Evolutionary conservation across 148 eudicot genomes (phyloP).

Genomic region (Linanthus parryae): DNA sequence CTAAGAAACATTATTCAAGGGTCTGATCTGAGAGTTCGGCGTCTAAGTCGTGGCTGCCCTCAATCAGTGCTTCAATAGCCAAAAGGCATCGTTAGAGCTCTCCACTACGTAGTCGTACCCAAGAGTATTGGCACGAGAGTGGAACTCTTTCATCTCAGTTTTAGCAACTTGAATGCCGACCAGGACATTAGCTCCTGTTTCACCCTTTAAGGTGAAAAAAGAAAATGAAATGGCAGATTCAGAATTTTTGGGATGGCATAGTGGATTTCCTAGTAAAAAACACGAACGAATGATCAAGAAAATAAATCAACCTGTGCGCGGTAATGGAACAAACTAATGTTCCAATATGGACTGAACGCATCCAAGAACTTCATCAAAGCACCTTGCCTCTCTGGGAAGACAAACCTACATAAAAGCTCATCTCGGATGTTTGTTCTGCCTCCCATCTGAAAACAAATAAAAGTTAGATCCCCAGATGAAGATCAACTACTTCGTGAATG

Average conservation of each 20-base stretch:
- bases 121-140: slow-evolving; percentile 46
- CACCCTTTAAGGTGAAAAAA: slow-evolving; percentile 45
- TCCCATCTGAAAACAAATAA: slow-evolving; percentile 59
- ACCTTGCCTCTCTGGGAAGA: slow-evolving; percentile 93
- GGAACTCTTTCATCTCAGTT: slow-evolving; percentile 52
- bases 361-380: slow-evolving; percentile 80
- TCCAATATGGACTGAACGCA: slow-evolving; percentile 89
- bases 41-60: not conserved
- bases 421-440: slow-evolving; percentile 58
- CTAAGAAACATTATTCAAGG: no score
- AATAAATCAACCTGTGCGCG: slow-evolving; percentile 71
- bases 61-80: slow-evolving; percentile 57
- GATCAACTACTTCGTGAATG: no score
- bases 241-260: not conserved
- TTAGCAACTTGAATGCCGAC: slow-evolving; percentile 83
- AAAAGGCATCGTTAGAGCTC: slow-evolving; percentile 50
- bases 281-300: not conserved
- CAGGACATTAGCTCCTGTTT: slow-evolving; percentile 83
- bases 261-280: slow-evolving; percentile 1
- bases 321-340: slow-evolving; percentile 93
- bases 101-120: slow-evolving; percentile 66
- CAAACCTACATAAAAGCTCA: slow-evolving; percentile 81
- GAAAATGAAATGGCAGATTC: not conserved
- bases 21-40: no score
- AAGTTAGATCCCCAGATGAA: not conserved